A percentile compares a stretch with the other conserved stretches of the same genome.
phyloP scores from a whole-genome alignment of 108 stramenopile species.

The Nitzschia palea region DNA sequence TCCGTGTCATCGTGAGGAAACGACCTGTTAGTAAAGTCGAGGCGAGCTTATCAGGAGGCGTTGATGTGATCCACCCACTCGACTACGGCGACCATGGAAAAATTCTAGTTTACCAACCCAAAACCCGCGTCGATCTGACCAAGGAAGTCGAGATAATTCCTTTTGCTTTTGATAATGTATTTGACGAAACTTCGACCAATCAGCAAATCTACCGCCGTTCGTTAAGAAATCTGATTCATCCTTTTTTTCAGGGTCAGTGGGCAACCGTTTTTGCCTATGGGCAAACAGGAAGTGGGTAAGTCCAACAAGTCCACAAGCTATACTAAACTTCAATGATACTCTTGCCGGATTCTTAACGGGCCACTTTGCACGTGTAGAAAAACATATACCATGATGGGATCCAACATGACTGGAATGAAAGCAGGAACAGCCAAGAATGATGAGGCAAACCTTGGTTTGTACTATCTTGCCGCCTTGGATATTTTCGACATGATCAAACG shows the following conservation, averaged over 20 bases:
- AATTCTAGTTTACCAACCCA: slow-evolving; percentile 95
- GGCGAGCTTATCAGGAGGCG: slow-evolving; percentile 53
- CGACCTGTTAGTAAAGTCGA: slow-evolving; percentile 81
- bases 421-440: slow-evolving; percentile 52
- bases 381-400: slow-evolving; percentile 97
- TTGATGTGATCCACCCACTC: slow-evolving; percentile 83
- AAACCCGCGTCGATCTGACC: slow-evolving; percentile 94
- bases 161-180: slow-evolving; percentile 97
- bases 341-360: neutral
- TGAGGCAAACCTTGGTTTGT: slow-evolving; percentile 81
- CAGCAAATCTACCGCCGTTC: slow-evolving; percentile 80
- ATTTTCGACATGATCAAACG: slow-evolving; percentile 76
- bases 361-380: slow-evolving; percentile 52
- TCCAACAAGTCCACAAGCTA: neutral
- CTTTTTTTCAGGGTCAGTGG: slow-evolving; percentile 86
- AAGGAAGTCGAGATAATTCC: slow-evolving; percentile 92
- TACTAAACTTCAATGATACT: no score
- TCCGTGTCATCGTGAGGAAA: slow-evolving; percentile 89
- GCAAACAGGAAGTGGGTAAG: slow-evolving; percentile 72
- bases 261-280: slow-evolving; percentile 94
- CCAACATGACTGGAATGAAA: slow-evolving; percentile 72
- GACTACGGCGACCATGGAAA: slow-evolving; percentile 65
- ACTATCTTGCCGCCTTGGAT: slow-evolving; percentile 89
- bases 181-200: slow-evolving; percentile 73
- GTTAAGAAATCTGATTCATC: slow-evolving; percentile 83